Evolutionary conservation across 2,329 filamentous ascomycete genomes (phyloP), one percentile per base, ranked within the genome.

Genomic region (Aspergillus caelatus): DNA sequence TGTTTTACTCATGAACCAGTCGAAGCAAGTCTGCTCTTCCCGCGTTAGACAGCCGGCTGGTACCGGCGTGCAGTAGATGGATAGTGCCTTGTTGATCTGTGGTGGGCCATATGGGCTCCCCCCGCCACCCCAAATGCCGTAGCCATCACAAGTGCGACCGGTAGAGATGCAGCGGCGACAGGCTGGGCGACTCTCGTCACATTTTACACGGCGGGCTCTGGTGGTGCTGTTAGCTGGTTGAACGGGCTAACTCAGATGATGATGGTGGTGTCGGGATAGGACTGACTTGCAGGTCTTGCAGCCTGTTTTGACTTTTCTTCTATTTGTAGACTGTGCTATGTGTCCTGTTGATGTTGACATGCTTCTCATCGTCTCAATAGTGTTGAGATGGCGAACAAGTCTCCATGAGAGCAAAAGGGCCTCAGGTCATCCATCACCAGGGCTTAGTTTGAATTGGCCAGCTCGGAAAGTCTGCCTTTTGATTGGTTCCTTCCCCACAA

Each of bases 121-220:
- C 9, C 43, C 76, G 4, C 78, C 76, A 28, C 78, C 77, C 77
- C 77, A 78, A 46, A 82, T 71, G 0, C 79, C 80, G 64, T 82
- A 82, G 16, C 81, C 80, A 57, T 81, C 70, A 28, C 54, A 57
- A 21, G 34, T 19, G 16, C 54, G 23, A n/a, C 54, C 54, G 2
- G 21, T 41, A 43, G 9, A 41, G 11, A 43, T 28, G 19, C 34
- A 57, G 41, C 34, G 32, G 21, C 21, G 54, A 28, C 54, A 57
- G 4, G 54, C 28, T 12, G 36, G 54, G 9, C 41, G 36, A 4
- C n/a, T 7, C 10, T 57, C 54, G 36, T 57, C 54, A n/a, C 54
- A 57, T 57, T 57, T 57, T 10, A 57, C 34, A 19, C 34, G 54
- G 4, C 54, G 54, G 3, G 23, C 14, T 14, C 43, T 46, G n/a